These are phyloP conservation scores for Phytophthora pistaciae DNA, from an alignment of 352 stramenopile species.

Conservation along the genomic window DNA sequence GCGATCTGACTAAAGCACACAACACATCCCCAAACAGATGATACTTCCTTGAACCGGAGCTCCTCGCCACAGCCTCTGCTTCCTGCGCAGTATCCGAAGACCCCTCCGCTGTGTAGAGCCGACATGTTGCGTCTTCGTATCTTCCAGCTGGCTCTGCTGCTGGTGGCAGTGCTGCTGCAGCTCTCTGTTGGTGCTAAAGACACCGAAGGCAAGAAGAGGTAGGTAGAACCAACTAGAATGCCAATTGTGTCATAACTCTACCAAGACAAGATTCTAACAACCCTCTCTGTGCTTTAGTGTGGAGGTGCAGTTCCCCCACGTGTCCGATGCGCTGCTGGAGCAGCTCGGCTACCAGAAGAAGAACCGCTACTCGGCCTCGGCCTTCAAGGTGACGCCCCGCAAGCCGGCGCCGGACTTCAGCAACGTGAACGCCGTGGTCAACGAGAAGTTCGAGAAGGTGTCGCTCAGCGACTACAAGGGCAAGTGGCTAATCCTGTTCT, in stretches of 20 bases:
- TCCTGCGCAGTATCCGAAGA: neutral
- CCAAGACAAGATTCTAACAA: neutral
- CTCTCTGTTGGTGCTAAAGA: conserved; percentile 30
- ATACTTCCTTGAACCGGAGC: conserved; percentile 16
- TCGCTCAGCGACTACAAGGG: conserved; percentile 79
- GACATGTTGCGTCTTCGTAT: conserved; percentile 16
- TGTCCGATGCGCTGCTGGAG: conserved; percentile 78
- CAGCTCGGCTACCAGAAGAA: conserved; percentile 86
- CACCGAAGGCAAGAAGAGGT: conserved; percentile 61
- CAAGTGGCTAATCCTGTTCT: conserved; percentile 90
- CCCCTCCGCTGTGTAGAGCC: neutral
- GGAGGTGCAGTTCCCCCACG: conserved; percentile 80
- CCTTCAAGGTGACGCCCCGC: conserved; percentile 80
- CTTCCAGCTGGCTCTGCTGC: conserved; percentile 40
- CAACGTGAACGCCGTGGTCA: conserved; percentile 82
- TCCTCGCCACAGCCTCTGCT: neutral
- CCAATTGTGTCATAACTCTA: conserved; percentile 4
- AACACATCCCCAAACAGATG: conserved; percentile 9
- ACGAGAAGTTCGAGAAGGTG: conserved; percentile 85
- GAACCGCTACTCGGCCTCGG: conserved; percentile 76
- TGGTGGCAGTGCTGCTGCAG: conserved; percentile 41
- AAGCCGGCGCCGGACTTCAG: conserved; percentile 76
- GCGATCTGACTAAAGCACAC: conserved; percentile 3
- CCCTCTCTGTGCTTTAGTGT: conserved; percentile 38
- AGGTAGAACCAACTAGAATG: neutral